A percentile compares a stretch with the other conserved stretches of the same genome.
These are phyloP conservation scores for Scedosporium minutisporum DNA, from an alignment of 2,329 filamentous ascomycete genomes.

Conservation along the genomic window DNA sequence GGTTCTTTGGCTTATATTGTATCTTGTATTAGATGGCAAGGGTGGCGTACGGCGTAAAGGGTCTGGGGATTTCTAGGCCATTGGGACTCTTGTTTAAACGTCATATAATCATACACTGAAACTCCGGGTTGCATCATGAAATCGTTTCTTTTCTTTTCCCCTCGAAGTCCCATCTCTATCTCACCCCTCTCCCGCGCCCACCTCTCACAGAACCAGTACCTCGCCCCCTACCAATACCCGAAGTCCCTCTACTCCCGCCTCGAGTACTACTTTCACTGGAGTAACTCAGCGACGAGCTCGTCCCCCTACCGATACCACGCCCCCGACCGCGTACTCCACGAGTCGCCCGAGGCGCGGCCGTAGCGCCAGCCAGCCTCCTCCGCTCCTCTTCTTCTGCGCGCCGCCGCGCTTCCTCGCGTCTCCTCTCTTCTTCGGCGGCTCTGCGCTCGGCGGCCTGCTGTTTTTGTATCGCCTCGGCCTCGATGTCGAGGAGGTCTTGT, in stretches of 20 bases:
- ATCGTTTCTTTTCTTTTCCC: not conserved
- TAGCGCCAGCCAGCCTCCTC: slow-evolving; percentile 18
- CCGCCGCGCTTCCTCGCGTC: slow-evolving; percentile 59
- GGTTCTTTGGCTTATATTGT: not conserved
- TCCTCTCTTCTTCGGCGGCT: slow-evolving; percentile 67
- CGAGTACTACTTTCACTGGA: slow-evolving; percentile 17
- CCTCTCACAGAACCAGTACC: not conserved
- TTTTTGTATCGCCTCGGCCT: slow-evolving; percentile 64
- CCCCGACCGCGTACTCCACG: slow-evolving; percentile 13
- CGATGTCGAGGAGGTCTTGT: slow-evolving; percentile 76
- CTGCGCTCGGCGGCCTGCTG: slow-evolving; percentile 70
- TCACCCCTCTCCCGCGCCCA: not conserved
- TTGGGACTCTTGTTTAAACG: not conserved
- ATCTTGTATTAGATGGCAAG: not conserved
- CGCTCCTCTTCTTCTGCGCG: slow-evolving; percentile 53
- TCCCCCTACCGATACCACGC: slow-evolving; percentile 5
- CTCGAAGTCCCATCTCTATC: not conserved
- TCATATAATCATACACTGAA: not conserved
- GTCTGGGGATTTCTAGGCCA: not conserved
- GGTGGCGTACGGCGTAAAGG: not conserved
- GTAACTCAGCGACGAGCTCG: slow-evolving; percentile 14
- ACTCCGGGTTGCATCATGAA: not conserved
- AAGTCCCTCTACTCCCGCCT: slow-evolving; percentile 21
- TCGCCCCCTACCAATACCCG: slow-evolving; percentile 22
- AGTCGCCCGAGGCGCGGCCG: slow-evolving; percentile 19